Percentiles rank a stretch among this genome's conserved stretches.
phyloP scores from a whole-genome alignment of 2,329 filamentous ascomycete species.

The Fusarium camptoceras region DNA sequence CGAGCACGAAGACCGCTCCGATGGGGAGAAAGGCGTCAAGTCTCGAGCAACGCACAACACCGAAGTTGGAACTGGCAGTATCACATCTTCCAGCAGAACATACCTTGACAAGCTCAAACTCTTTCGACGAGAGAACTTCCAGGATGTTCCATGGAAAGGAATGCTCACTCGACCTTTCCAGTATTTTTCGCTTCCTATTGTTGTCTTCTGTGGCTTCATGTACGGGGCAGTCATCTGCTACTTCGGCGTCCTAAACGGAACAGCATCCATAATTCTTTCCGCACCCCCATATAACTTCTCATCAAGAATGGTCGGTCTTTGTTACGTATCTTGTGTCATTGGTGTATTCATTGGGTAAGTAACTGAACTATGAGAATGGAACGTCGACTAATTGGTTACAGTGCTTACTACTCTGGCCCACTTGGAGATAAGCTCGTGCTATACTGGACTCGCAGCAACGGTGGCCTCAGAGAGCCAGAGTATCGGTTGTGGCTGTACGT shows the following conservation, averaged over 20 bases:
- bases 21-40: not conserved
- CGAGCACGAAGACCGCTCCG: not conserved
- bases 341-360: not conserved
- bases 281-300: not conserved
- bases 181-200: not conserved
- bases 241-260: slow-evolving; percentile 1
- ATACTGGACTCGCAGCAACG: not conserved
- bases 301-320: not conserved
- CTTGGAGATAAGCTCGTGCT: not conserved
- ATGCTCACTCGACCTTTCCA: not conserved
- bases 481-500: not conserved
- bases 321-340: not conserved
- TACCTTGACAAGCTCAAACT: not conserved
- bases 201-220: slow-evolving; percentile 1
- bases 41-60: not conserved
- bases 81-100: not conserved
- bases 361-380: not conserved
- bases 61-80: not conserved
- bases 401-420: not conserved
- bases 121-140: not conserved
- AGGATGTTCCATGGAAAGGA: not conserved
- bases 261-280: not conserved
- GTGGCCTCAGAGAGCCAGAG: not conserved
- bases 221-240: slow-evolving; percentile 2
- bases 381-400: not conserved